Percentiles rank a stretch among this genome's conserved stretches.
Conservation (phyloP, 257 asterid species). For the Mentha longifolia region DNA sequence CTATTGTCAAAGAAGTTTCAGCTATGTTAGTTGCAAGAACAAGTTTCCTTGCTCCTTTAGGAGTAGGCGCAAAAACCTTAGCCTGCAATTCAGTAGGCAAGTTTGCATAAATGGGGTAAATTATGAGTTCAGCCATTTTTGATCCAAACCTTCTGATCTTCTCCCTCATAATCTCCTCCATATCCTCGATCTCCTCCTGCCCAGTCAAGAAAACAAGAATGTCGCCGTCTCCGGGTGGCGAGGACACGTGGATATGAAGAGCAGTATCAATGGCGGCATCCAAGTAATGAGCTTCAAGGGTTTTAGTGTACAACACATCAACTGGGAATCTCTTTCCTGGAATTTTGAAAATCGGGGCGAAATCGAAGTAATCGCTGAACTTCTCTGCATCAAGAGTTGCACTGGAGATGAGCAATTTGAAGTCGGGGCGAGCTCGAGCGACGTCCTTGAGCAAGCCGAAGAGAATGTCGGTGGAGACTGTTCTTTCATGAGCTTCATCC, state of each 20-base stretch:
- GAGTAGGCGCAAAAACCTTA: constrained; percentile 63
- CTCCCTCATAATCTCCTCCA: constrained; percentile 58
- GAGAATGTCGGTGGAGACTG: constrained; percentile 80
- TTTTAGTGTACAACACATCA: constrained; percentile 79
- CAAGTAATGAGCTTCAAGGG: constrained; percentile 91
- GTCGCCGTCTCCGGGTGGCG: constrained; percentile 87
- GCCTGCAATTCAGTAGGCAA: constrained; percentile 68
- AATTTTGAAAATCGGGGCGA: constrained; percentile 70
- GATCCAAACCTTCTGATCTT: constrained; percentile 55
- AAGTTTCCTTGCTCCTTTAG: constrained; percentile 68
- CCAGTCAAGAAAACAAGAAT: constrained; percentile 80
- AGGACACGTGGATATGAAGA: constrained; percentile 80
- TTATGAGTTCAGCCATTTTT: constrained; percentile 65
- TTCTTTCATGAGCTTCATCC: constrained; percentile 96
- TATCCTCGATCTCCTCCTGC: constrained; percentile 73
- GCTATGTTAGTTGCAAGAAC: constrained; percentile 71
- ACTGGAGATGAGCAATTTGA: constrained; percentile 86
- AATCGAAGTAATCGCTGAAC: constrained; percentile 67
- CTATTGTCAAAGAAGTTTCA: constrained; percentile 92
- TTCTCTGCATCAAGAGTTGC: constrained; percentile 92
- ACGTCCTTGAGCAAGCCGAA: constrained; percentile 92
- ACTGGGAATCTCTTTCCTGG: constrained; percentile 94
- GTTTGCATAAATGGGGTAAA: constrained; percentile 68
- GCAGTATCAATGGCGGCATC: constrained; percentile 87
- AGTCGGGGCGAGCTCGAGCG: constrained; percentile 75